Evolutionary conservation across 306 rosid species (phyloP).

Genomic region (Macrotyloma uniflorum): DNA sequence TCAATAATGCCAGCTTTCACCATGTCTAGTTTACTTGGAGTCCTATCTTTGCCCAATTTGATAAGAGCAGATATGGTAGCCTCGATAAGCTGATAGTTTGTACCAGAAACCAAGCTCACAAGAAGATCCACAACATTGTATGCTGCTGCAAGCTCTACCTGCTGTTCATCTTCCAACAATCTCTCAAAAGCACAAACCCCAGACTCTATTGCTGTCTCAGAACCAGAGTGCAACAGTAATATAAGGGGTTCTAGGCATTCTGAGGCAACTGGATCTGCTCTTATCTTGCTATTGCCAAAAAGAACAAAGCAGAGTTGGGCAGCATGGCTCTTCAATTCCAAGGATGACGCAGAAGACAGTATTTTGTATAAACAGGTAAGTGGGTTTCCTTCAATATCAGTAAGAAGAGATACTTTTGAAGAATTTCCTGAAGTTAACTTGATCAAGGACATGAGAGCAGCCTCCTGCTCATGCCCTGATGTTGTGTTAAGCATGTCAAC

Average conservation of each 20-base stretch:
- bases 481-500: constrained; percentile 90
- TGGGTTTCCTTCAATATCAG: constrained; percentile 82
- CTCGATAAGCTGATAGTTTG: constrained; percentile 75
- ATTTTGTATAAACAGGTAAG: constrained; percentile 77
- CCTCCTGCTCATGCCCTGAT: constrained; percentile 86
- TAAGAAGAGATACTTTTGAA: constrained; percentile 60
- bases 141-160: constrained; percentile 80
- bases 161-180: constrained; percentile 85
- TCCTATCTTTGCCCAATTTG: constrained; percentile 92
- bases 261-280: constrained; percentile 75
- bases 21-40: constrained; percentile 81
- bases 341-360: constrained; percentile 71
- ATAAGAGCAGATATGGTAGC: constrained; percentile 79
- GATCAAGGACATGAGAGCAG: constrained; percentile 78
- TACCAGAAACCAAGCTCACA: constrained; percentile 82
- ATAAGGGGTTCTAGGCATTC: constrained; percentile 80
- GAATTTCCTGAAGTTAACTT: constrained; percentile 79
- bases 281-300: constrained; percentile 67
- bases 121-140: constrained; percentile 78
- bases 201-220: constrained; percentile 67
- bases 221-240: constrained; percentile 73
- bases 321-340: constrained; percentile 80
- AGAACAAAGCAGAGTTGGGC: constrained; percentile 78
- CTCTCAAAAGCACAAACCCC: constrained; percentile 93
- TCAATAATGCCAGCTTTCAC: constrained; percentile 80